Evolutionary conservation across 805 yeast genomes (phyloP), one percentile per base, ranked within the genome.

Genomic region (Tetrapisispora iriomotensis): DNA sequence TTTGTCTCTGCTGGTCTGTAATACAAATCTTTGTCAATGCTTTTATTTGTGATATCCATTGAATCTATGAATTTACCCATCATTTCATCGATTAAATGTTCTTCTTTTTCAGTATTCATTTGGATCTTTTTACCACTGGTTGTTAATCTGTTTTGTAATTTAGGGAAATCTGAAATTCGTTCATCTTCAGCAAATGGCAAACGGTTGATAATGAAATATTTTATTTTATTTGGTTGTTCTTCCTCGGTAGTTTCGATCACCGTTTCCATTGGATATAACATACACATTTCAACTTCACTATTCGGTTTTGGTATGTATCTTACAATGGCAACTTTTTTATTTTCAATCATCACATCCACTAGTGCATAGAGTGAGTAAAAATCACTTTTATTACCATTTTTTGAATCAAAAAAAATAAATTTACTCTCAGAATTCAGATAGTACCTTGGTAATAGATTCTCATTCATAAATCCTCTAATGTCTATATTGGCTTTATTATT

Each of bases 181-280:
- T 77, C 81, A 55, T 87, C 95, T 46, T 84, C 94, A 31, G 72
- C 70, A 56, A 73, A 83, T 1, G 95, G 92, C 10, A 86, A 53
- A 34, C 78, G 63, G 10, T 69, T 68, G 45, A 78, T 53, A 1
- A 71, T 60, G 39, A 84, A 67, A 0, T 70, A 67, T 42, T 71
- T 42, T 4, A 45, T 30, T 42, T 23, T 41, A 13, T 38, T 40
- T 3, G 31, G 44, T n/a, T 41, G 40, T 2, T 39, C 36, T 20
- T 37, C 34, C 10, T 32, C 36, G 24, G 17, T 34, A 51, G 60
- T 14, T 21, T 21, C 6, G 28, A 35, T 4, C 20, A n/a, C n/a
- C n/a, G n/a, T n/a, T n/a, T n/a, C 8, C 20, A 23, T 53, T 31
- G 92, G 94, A 12, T 68, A 60, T 45, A 81, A 59, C 2, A 70